Evolutionary conservation across 2,329 filamentous ascomycete species (phyloP), one percentile per base, ranked within the genome.

Genomic region (Annulohypoxylon truncatum): DNA sequence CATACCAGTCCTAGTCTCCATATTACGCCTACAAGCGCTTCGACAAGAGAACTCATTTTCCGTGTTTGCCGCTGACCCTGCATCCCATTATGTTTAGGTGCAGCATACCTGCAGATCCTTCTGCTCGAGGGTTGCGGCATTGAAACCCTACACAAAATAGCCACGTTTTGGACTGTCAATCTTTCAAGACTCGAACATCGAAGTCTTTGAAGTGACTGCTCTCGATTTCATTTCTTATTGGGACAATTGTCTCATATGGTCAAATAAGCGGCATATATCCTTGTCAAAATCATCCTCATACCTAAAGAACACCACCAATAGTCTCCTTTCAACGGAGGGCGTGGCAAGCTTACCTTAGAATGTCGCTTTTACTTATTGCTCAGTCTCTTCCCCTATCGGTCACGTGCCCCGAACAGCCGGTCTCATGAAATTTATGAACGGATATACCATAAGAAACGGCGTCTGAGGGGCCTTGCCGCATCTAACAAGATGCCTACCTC

Each of bases 231-330:
- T 50, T 20, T 52, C 31, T 47, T 51, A 56, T 47, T 47, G 18
- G 22, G 29, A 26, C 6, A 31, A 22, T 28, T 42, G 46, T 28
- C 20, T 26, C 22, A 28, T 38, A 38, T 44, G 18, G 22, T 35
- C 35, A 40, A 22, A 46, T 48, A 29, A 26, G 38, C 24, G 4
- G 31, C 15, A 35, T 15, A 35, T 22, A 48, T 44, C 42, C 35
- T 59, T 50, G 31, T 62, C 26, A 8, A 53, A 10, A n/a, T 52
- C 18, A 40, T 28, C 51, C 2, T 60, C 55, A 47, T 24, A 42
- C 33, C 18, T 58, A 4, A 33, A 66, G 48, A 51, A 52, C 59
- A 60, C 66, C 63, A 68, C 66, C 63, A 68, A 66, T 66, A 33
- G 35, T 29, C 10, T 44, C 56, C 56, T 51, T 46, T 15, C 20